Evolutionary conservation across 2,329 filamentous ascomycete species (phyloP).

Genomic region (Phaeosphaeriaceae sp.): DNA sequence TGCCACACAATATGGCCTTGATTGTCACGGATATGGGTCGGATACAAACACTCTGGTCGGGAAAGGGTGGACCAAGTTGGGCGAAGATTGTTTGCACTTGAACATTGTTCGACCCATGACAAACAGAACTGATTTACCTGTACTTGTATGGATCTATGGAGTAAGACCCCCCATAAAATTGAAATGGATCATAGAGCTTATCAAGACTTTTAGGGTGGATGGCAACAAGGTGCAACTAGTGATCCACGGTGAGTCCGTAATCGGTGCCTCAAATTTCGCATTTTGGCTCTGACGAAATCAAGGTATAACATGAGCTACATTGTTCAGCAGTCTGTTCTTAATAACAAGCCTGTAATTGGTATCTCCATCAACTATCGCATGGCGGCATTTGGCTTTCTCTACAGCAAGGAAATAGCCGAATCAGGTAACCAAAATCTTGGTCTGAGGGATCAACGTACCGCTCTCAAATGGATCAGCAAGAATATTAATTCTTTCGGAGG

Average conservation of each 20-base stretch:
- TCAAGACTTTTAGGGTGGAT: slow-evolving; percentile 22
- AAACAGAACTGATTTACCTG: slow-evolving; percentile 26
- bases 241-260: slow-evolving; percentile 31
- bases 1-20: slow-evolving; percentile 32
- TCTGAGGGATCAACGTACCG: slow-evolving; percentile 66
- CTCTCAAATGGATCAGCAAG: slow-evolving; percentile 66
- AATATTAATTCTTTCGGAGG: slow-evolving; percentile 62
- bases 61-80: slow-evolving; percentile 29
- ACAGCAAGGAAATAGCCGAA: slow-evolving; percentile 48
- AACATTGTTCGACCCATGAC: slow-evolving; percentile 41
- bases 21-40: slow-evolving; percentile 36
- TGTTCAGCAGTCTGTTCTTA: slow-evolving; percentile 37
- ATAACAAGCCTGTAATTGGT: slow-evolving; percentile 39
- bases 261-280: background rate
- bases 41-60: slow-evolving; percentile 32
- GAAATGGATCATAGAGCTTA: too few relatives aligned
- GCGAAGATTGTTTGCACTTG: slow-evolving; percentile 55
- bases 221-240: slow-evolving; percentile 41
- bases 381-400: slow-evolving; percentile 59
- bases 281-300: background rate
- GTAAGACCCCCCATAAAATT: too few relatives aligned
- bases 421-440: slow-evolving; percentile 56
- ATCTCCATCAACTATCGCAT: slow-evolving; percentile 56
- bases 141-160: slow-evolving; percentile 44
- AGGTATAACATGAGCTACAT: slow-evolving; percentile 43